Percentiles rank a stretch among this genome's conserved stretches.
Evolutionary conservation across 2,329 filamentous ascomycete species (phyloP).

Genomic region (Neospermospora avenae): DNA sequence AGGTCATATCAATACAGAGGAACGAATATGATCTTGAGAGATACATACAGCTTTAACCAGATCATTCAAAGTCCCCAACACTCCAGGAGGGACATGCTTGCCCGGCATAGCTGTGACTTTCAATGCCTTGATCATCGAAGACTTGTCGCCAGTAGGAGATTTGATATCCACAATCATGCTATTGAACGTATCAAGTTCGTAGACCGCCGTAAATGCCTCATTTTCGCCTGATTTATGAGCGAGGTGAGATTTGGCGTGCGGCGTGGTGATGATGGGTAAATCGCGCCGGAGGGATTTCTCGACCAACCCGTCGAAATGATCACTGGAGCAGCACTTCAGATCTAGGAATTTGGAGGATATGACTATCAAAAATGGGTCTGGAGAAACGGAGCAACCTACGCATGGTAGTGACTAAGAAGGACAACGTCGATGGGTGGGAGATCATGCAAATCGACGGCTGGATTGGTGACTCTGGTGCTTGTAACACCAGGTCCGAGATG

Average conservation of each 20-base stretch:
- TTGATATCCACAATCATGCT: conserved; percentile 45
- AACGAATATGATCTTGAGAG: conserved; percentile 34
- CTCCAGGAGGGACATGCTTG: conserved; percentile 52
- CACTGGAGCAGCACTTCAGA: not conserved
- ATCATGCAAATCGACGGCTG: conserved; percentile 56
- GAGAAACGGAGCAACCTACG: conserved; percentile 27
- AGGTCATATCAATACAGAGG: not conserved
- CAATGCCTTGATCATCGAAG: conserved; percentile 40
- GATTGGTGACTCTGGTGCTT: conserved; percentile 52
- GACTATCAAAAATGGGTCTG: not conserved
- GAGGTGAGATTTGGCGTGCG: conserved; percentile 55
- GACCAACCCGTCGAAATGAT: conserved; percentile 53
- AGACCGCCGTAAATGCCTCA: conserved; percentile 53
- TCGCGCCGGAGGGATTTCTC: conserved; percentile 23
- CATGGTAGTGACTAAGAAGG: conserved; percentile 63
- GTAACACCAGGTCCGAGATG: conserved; percentile 63
- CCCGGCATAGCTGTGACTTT: conserved; percentile 62
- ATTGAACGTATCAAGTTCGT: conserved; percentile 55
- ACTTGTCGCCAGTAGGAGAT: conserved; percentile 2
- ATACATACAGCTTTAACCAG: conserved; percentile 33
- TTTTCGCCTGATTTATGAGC: conserved; percentile 38
- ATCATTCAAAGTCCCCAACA: conserved; percentile 32
- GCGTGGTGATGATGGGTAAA: conserved; percentile 61
- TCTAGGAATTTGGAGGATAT: not conserved
- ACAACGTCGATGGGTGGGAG: conserved; percentile 48